Evolutionary conservation across 306 rosid genomes (phyloP).

Genomic region (Rubus idaeus): DNA sequence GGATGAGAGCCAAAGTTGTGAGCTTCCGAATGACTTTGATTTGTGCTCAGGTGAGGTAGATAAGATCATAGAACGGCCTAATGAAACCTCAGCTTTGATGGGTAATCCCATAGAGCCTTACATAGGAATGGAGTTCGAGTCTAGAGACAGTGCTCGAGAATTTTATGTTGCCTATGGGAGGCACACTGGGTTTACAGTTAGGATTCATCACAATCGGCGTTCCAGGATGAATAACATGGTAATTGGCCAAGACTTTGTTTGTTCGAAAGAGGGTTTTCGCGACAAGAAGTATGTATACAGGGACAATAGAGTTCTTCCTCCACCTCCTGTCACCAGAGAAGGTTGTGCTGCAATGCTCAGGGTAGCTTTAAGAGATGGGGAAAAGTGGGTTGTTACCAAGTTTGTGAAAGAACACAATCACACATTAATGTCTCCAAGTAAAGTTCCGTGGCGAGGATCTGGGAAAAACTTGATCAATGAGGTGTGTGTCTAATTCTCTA

Average conservation of each 20-base stretch:
- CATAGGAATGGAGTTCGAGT: constrained; percentile 27
- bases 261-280: constrained; percentile 29
- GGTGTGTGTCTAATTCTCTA: constrained; percentile 21
- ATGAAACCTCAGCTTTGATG: constrained; percentile 4
- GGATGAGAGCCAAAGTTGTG: constrained; percentile 23
- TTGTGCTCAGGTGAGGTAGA: constrained; percentile 12
- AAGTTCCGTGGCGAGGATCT: constrained; percentile 29
- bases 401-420: constrained; percentile 23
- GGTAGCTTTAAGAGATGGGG: constrained; percentile 31
- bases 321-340: constrained; percentile 31
- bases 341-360: constrained; percentile 32
- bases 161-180: constrained; percentile 26
- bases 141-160: constrained; percentile 29
- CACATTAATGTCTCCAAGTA: constrained; percentile 25
- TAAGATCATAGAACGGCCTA: background rate
- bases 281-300: constrained; percentile 25
- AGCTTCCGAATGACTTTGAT: constrained; percentile 11
- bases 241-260: constrained; percentile 33
- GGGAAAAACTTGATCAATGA: constrained; percentile 18
- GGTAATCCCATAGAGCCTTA: constrained; percentile 18
- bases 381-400: constrained; percentile 29
- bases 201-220: constrained; percentile 31
- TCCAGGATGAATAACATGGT: constrained; percentile 29
- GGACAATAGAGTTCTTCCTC: constrained; percentile 35
- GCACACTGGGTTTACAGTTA: constrained; percentile 22